These are phyloP conservation scores for Xylariales sp. DNA, from an alignment of 2,329 filamentous ascomycete genomes.

Conservation along the genomic window DNA sequence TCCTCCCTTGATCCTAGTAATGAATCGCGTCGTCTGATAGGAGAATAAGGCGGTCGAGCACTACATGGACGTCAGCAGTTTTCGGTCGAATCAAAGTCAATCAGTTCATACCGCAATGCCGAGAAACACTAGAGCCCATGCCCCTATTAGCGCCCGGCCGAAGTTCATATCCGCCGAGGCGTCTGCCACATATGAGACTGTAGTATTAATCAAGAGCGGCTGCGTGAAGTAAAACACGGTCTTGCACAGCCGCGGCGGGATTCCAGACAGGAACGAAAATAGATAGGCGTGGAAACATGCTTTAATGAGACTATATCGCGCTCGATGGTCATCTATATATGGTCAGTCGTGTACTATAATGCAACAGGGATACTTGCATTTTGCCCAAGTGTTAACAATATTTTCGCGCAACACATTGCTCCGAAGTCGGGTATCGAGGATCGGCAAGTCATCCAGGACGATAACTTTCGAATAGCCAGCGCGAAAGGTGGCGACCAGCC, in stretches of 20 bases:
- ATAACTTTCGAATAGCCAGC: constrained; percentile 8
- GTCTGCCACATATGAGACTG: background rate
- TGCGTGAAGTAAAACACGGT: constrained; percentile 13
- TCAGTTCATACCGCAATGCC: constrained; percentile 22
- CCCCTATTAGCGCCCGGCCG: background rate
- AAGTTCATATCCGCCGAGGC: background rate
- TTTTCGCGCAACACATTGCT: background rate
- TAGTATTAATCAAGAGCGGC: constrained; percentile 13
- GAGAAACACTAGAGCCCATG: constrained; percentile 18
- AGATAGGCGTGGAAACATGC: background rate
- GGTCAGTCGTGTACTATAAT: background rate
- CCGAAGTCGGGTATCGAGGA: background rate
- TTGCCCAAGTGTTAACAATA: background rate
- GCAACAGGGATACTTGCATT: background rate
- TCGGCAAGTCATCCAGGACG: constrained; percentile 1
- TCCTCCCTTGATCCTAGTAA: constrained; percentile 17
- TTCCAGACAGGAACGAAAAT: constrained; percentile 5
- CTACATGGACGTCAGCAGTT: too few species aligned
- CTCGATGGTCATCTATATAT: background rate
- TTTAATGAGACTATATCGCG: background rate
- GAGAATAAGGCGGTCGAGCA: constrained; percentile 18
- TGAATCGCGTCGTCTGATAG: constrained; percentile 20
- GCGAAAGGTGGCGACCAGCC: constrained; percentile 10
- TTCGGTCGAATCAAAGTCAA: background rate
- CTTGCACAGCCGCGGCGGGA: constrained; percentile 11